A percentile compares a stretch with the other conserved stretches of the same genome.
Evolutionary conservation across 208 protist genomes (phyloP).

Genomic region (Endotrypanum monterogeii): DNA sequence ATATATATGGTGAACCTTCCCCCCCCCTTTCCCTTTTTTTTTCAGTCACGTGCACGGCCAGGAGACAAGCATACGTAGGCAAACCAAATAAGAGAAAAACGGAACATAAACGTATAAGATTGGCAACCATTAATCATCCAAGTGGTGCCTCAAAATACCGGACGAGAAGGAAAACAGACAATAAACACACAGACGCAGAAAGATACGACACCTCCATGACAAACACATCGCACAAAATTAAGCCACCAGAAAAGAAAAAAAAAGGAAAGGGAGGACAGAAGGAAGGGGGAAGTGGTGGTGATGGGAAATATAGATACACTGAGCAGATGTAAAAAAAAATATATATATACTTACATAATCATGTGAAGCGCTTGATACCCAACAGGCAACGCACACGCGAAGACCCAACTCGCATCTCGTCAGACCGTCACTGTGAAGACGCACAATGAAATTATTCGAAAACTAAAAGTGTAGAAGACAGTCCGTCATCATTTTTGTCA

Average conservation of each 20-base stretch:
- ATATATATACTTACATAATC: not conserved
- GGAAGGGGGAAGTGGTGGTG: not conserved
- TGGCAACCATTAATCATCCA: not conserved
- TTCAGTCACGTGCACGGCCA: too few species aligned
- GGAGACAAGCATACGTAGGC: not conserved
- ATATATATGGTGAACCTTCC: too few species aligned
- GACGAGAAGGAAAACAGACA: not conserved
- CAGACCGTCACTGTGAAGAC: not conserved
- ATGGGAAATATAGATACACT: too few species aligned
- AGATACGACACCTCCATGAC: not conserved
- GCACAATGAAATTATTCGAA: not conserved
- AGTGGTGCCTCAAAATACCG: not conserved
- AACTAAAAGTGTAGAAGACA: conserved; percentile 23
- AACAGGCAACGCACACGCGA: not conserved
- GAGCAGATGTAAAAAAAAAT: not conserved
- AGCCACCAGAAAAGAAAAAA: not conserved
- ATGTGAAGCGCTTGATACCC: not conserved
- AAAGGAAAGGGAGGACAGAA: not conserved
- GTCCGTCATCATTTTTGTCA: conserved; percentile 63
- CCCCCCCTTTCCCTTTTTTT: too few species aligned
- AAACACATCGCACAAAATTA: not conserved
- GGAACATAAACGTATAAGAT: not conserved
- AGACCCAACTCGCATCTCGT: not conserved
- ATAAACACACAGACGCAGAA: not conserved
- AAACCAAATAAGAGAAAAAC: not conserved